Evolutionary conservation across 2,329 filamentous ascomycete genomes (phyloP).

Genomic region (Colletotrichum noveboracense): DNA sequence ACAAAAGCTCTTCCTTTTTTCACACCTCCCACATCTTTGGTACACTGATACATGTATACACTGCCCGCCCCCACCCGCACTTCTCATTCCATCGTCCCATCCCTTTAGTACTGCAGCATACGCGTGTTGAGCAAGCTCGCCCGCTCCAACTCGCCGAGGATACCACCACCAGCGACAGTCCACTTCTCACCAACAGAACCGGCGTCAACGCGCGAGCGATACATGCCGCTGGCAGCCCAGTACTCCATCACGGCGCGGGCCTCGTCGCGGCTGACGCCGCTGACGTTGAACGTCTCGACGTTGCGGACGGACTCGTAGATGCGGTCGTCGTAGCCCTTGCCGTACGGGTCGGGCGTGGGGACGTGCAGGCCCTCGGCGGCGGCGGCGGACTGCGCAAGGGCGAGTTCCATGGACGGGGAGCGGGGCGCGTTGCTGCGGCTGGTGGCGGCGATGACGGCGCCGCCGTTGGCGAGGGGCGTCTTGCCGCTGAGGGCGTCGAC

Average conservation of each 20-base stretch:
- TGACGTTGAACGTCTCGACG: slow-evolving; percentile 60
- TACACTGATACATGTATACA: slow-evolving; percentile 15
- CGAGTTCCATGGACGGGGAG: slow-evolving; percentile 71
- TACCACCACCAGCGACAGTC: slow-evolving; percentile 80
- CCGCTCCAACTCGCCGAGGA: slow-evolving; percentile 86
- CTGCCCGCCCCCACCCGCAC: neutral
- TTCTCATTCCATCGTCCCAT: neutral
- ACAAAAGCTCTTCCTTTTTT: neutral
- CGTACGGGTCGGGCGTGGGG: slow-evolving; percentile 57
- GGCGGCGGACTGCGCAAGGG: slow-evolving; percentile 63
- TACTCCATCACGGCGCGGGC: slow-evolving; percentile 87
- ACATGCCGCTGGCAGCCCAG: slow-evolving; percentile 84
- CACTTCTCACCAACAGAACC: slow-evolving; percentile 79
- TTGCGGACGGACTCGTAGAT: slow-evolving; percentile 58
- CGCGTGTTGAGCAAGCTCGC: slow-evolving; percentile 57
- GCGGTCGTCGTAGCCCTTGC: slow-evolving; percentile 61
- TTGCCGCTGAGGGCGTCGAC: slow-evolving; percentile 71
- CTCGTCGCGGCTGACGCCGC: slow-evolving; percentile 76
- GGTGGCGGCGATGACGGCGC: slow-evolving; percentile 77
- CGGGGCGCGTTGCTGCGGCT: slow-evolving; percentile 73
- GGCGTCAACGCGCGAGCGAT: slow-evolving; percentile 74
- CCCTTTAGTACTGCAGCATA: slow-evolving; percentile 27
- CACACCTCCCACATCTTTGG: slow-evolving; percentile 3
- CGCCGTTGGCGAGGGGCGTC: slow-evolving; percentile 70
- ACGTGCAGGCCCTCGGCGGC: slow-evolving; percentile 38